A percentile compares a stretch with the other conserved stretches of the same genome.
phyloP scores from a whole-genome alignment of 495 filamentous ascomycete species.

The Opeltia flavorubescens region DNA sequence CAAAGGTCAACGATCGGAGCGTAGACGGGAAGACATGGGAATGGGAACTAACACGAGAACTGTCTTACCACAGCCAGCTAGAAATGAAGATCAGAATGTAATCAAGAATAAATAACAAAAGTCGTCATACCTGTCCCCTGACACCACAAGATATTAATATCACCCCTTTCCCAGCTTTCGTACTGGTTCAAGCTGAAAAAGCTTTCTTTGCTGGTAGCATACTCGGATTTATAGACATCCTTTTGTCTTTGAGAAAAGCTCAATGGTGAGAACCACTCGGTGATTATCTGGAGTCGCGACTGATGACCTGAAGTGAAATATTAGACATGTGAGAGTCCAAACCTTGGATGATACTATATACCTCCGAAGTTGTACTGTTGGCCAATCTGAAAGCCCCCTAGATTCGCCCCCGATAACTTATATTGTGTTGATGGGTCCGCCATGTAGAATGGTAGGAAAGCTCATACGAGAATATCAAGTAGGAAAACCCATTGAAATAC shows the following conservation, averaged over 20 bases:
- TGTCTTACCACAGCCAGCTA: constrained; percentile 4
- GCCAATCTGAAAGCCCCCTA: too few relatives aligned
- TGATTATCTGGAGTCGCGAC: neutral
- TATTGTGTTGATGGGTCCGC: too few relatives aligned
- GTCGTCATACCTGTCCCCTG: neutral
- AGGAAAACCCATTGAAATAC: too few relatives aligned
- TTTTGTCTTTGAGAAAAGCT: neutral
- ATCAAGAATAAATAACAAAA: neutral
- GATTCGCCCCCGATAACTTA: too few relatives aligned
- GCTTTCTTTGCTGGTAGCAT: neutral
- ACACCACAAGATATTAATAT: constrained; percentile 1
- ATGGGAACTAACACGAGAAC: constrained; percentile 3
- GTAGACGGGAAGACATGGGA: neutral
- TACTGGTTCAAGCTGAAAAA: neutral
- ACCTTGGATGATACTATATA: too few relatives aligned
- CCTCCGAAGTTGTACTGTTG: too few relatives aligned
- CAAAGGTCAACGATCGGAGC: neutral
- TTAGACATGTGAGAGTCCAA: too few relatives aligned
- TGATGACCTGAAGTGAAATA: too few relatives aligned
- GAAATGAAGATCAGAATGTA: neutral
- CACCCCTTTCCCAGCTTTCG: neutral
- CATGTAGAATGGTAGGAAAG: too few relatives aligned
- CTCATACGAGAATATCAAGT: too few relatives aligned
- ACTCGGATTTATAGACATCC: neutral
- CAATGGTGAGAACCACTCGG: neutral